A percentile compares a stretch with the other conserved stretches of the same genome.
Conservation (phyloP, 495 filamentous ascomycete species). For the Articulospora tetracladia region DNA sequence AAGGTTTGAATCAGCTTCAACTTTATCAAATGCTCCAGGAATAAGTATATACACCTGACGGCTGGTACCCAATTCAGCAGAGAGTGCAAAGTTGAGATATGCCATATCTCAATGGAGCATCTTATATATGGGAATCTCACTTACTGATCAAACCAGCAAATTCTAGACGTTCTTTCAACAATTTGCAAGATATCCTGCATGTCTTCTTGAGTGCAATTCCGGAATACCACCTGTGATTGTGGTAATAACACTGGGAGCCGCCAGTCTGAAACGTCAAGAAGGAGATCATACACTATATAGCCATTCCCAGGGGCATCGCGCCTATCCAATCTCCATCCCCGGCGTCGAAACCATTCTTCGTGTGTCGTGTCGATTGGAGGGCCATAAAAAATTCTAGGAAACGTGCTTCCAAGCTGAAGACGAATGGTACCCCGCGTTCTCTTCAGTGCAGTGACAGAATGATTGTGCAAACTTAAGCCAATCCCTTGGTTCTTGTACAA, state of each 20-base stretch:
- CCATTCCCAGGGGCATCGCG: conserved; percentile 36
- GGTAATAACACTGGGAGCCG: conserved; percentile 25
- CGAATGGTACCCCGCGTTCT: conserved; percentile 49
- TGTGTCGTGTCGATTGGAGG: conserved; percentile 38
- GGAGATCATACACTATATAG: conserved; percentile 51
- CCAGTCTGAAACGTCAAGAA: conserved; percentile 52
- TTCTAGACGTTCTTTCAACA: conserved; percentile 40
- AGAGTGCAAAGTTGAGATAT: background rate
- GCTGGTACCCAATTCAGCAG: background rate
- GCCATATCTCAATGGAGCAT: background rate
- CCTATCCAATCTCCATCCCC: conserved; percentile 51
- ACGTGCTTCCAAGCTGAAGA: conserved; percentile 57
- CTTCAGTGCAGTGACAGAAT: conserved; percentile 47
- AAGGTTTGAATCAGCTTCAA: background rate
- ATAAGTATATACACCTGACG: background rate
- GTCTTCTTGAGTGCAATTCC: conserved; percentile 45
- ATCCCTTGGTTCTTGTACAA: conserved; percentile 50
- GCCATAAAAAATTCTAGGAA: conserved; percentile 56
- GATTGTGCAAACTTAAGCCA: conserved; percentile 52
- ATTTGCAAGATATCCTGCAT: conserved; percentile 51
- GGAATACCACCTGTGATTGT: conserved; percentile 34
- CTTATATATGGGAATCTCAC: background rate
- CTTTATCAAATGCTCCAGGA: too few species aligned
- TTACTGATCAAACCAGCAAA: conserved; percentile 53
- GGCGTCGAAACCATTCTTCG: conserved; percentile 55